Evolutionary conservation across 1,139 yeast genomes (phyloP).

Genomic region (Suhomyces atakaporum): DNA sequence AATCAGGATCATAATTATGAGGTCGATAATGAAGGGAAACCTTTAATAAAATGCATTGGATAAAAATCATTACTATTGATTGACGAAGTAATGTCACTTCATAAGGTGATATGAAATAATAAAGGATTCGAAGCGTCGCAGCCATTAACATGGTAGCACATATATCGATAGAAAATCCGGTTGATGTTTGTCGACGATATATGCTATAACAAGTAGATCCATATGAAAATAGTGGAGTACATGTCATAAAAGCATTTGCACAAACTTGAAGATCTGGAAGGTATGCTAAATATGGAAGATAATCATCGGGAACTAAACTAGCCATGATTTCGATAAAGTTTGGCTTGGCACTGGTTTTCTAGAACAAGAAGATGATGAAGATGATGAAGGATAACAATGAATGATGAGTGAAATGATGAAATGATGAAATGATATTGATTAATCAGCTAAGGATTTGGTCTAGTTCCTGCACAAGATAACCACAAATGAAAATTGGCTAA

Average conservation of each 20-base stretch:
- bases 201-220: constrained; percentile 80
- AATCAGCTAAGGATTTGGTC: not conserved
- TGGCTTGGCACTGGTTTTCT: too few relatives aligned
- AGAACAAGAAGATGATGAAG: too few relatives aligned
- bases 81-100: constrained; percentile 76
- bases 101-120: constrained; percentile 77
- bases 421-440: not conserved
- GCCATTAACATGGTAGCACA: constrained; percentile 90
- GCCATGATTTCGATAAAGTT: constrained; percentile 6
- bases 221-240: constrained; percentile 81
- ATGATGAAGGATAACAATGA: too few relatives aligned
- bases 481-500: too few relatives aligned
- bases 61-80: constrained; percentile 73
- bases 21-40: constrained; percentile 66
- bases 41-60: constrained; percentile 64
- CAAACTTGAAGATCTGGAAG: constrained; percentile 47
- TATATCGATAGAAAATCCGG: constrained; percentile 84
- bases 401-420: too few relatives aligned
- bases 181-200: constrained; percentile 59
- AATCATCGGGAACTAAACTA: constrained; percentile 25
- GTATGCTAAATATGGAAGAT: constrained; percentile 35
- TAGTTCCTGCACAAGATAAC: not conserved
- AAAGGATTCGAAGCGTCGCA: constrained; percentile 69
- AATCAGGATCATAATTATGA: constrained; percentile 40
- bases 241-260: constrained; percentile 54